Percentiles rank a stretch among this genome's conserved stretches.
These are phyloP conservation scores for Rhododendron vialii DNA, from an alignment of 148 eudicot genomes.

Conservation along the genomic window DNA sequence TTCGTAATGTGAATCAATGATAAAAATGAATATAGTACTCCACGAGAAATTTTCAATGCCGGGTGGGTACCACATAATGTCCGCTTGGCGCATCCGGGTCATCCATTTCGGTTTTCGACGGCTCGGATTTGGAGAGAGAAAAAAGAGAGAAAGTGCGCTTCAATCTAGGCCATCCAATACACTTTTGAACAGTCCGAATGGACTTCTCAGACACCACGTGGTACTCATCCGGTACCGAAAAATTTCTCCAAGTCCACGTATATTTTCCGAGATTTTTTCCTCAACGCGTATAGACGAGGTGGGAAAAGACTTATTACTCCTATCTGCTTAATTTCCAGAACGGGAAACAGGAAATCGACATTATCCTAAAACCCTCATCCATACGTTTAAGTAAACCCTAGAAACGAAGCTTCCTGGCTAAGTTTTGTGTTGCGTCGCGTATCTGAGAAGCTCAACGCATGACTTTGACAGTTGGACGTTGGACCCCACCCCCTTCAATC, in stretches of 20 bases:
- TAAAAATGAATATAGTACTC: background rate
- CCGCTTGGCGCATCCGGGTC: fast-evolving
- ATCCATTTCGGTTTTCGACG: no score
- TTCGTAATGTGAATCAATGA: background rate
- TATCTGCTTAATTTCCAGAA: background rate
- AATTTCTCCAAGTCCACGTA: no score
- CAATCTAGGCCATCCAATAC: no score
- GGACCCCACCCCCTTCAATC: background rate
- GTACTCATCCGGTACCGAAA: no score
- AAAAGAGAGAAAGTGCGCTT: no score
- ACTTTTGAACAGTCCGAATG: fast-evolving
- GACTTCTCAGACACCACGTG: no score
- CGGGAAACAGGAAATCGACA: background rate
- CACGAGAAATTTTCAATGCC: no score
- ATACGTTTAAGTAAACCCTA: constrained; percentile 4
- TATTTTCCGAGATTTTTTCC: no score
- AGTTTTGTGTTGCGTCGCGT: constrained; percentile 38
- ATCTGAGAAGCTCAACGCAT: constrained; percentile 25
- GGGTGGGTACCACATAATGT: no score
- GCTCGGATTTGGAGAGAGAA: no score
- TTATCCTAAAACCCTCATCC: constrained; percentile 12
- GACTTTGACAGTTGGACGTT: constrained; percentile 1
- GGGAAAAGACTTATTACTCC: background rate
- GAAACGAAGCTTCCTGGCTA: constrained; percentile 24
- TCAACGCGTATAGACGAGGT: background rate